Conservation (phyloP, 768 basidiomycete genomes). For the Amylocystis lapponica region DNA sequence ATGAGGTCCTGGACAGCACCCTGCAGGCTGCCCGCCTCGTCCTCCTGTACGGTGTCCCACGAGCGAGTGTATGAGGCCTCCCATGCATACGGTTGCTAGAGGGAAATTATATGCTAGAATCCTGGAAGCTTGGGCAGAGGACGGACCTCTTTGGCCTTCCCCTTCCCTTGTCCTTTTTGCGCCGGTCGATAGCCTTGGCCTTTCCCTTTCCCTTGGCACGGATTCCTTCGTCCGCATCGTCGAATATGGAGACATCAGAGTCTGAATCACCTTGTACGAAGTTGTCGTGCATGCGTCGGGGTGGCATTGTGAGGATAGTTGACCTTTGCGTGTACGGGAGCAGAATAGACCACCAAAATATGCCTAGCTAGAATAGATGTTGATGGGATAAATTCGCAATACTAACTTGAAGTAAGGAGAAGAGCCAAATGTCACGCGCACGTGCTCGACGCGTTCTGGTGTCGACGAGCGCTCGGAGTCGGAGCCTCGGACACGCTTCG, state of each 20-base stretch:
- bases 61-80: slow-evolving; percentile 91
- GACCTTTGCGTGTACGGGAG: not conserved
- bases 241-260: slow-evolving; percentile 63
- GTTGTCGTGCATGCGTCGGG: slow-evolving; percentile 15
- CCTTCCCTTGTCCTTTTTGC: slow-evolving; percentile 50
- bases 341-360: too few relatives aligned
- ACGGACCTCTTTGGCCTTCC: slow-evolving; percentile 47
- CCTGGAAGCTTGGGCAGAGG: too few relatives aligned
- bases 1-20: slow-evolving; percentile 86
- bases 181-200: slow-evolving; percentile 47
- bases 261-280: slow-evolving; percentile 53
- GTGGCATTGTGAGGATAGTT: slow-evolving; percentile 8
- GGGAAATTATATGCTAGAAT: not conserved
- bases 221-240: slow-evolving; percentile 35
- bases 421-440: too few relatives aligned
- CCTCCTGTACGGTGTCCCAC: slow-evolving; percentile 97
- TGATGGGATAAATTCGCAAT: too few relatives aligned
- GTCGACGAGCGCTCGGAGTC: too few relatives aligned
- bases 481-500: too few relatives aligned
- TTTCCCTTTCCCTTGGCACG: slow-evolving; percentile 35
- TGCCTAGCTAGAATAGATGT: too few relatives aligned
- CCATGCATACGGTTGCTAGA: slow-evolving; percentile 87
- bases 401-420: too few relatives aligned
- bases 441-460: too few relatives aligned
- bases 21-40: slow-evolving; percentile 87